A percentile compares a stretch with the other conserved stretches of the same genome.
These are phyloP conservation scores for Fraxinus americana DNA, from an alignment of 257 asterid genomes.

Conservation along the genomic window DNA sequence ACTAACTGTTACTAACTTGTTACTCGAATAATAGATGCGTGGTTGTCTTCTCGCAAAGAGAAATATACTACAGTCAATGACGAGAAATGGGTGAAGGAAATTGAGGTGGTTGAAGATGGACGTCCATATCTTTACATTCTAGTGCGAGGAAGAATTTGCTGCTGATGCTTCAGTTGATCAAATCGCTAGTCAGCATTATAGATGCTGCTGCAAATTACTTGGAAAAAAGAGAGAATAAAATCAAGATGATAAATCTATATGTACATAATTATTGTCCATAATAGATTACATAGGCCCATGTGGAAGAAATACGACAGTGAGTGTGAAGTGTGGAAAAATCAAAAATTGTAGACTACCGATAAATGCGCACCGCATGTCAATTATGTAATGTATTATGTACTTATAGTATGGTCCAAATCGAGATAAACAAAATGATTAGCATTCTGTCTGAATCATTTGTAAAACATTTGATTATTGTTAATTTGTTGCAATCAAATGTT, in stretches of 20 bases:
- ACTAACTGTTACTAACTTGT: too few species aligned
- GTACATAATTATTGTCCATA: too few species aligned
- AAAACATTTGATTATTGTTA: not conserved
- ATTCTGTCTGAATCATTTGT: not conserved
- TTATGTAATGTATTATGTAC: too few species aligned
- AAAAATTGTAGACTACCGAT: too few species aligned
- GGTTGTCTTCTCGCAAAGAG: constrained; percentile 50
- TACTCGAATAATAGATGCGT: constrained; percentile 1
- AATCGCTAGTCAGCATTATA: constrained; percentile 43
- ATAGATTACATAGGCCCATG: too few species aligned
- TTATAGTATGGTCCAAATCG: too few species aligned
- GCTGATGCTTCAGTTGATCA: constrained; percentile 42
- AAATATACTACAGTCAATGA: constrained; percentile 58
- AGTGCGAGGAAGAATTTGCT: constrained; percentile 54
- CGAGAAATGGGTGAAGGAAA: constrained; percentile 46
- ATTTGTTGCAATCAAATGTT: not conserved
- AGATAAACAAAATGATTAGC: not conserved
- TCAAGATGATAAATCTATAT: too few species aligned
- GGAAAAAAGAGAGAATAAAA: not conserved
- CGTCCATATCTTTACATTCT: constrained; percentile 45
- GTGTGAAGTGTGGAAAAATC: too few species aligned
- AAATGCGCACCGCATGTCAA: too few species aligned
- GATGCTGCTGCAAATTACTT: constrained; percentile 34
- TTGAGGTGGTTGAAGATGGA: constrained; percentile 66
- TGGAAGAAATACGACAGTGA: too few species aligned